Conservation (phyloP, 2,329 filamentous ascomycete genomes). For the Ophiosphaerella narmari region DNA sequence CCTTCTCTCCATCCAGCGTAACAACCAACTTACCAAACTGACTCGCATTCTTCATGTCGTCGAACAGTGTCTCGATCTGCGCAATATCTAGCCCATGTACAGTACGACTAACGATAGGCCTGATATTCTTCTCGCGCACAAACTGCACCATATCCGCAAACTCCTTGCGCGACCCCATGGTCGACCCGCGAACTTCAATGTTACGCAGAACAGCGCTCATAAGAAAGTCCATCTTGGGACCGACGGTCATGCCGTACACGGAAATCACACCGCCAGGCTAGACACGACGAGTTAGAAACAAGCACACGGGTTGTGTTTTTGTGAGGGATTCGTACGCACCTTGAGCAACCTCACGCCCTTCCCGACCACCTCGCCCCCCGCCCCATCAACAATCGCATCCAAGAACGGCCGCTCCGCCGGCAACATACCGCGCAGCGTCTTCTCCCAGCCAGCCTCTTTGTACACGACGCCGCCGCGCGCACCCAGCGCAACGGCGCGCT, state of each 20-base stretch:
- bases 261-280: constrained; percentile 78
- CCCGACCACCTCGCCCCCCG: constrained; percentile 81
- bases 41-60: constrained; percentile 80
- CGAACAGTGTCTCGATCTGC: constrained; percentile 82
- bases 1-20: constrained; percentile 28
- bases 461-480: constrained; percentile 84
- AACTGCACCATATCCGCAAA: constrained; percentile 91
- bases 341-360: constrained; percentile 72
- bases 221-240: constrained; percentile 81
- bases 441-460: constrained; percentile 79
- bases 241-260: constrained; percentile 88
- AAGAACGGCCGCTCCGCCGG: constrained; percentile 69
- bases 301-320: too few relatives aligned
- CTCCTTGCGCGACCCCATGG: constrained; percentile 89
- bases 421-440: constrained; percentile 67
- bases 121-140: constrained; percentile 72
- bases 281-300: neutral
- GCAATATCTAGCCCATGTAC: constrained; percentile 73
- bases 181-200: constrained; percentile 81
- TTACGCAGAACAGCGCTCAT: constrained; percentile 88
- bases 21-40: constrained; percentile 96
- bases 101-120: constrained; percentile 75
- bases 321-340: constrained; percentile 28
- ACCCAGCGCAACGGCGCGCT: constrained; percentile 71
- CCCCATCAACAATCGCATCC: constrained; percentile 88